phyloP scores from a whole-genome alignment of 768 basidiomycete species.

The Pisolithus sp. region DNA sequence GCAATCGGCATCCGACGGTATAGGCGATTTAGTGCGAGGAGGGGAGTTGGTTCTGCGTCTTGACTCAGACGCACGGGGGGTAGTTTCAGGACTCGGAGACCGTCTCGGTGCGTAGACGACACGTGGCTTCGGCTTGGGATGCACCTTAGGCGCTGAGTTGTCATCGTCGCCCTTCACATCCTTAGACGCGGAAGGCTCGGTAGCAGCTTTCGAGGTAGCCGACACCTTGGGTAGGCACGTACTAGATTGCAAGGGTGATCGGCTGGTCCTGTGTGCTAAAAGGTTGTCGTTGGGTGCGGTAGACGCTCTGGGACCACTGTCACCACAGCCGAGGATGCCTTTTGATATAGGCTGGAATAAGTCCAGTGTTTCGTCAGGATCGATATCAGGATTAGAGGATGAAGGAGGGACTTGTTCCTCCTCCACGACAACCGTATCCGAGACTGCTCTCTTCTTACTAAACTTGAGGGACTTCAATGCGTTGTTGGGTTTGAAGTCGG shows the following conservation, averaged over 20 bases:
- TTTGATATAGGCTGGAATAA: slow-evolving; percentile 15
- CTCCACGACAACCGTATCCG: background rate
- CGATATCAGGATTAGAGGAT: slow-evolving; percentile 11
- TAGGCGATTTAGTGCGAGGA: slow-evolving; percentile 4
- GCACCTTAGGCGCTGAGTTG: slow-evolving; percentile 2
- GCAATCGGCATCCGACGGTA: background rate
- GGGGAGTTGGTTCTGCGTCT: slow-evolving; percentile 1
- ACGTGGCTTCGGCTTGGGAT: slow-evolving; percentile 13
- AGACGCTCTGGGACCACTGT: background rate
- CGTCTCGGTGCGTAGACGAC: slow-evolving; percentile 1
- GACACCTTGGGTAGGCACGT: background rate
- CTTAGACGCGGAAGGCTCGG: background rate
- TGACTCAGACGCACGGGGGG: slow-evolving; percentile 6
- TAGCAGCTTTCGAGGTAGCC: slow-evolving; percentile 3
- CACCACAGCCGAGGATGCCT: slow-evolving; percentile 6
- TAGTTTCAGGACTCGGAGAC: slow-evolving; percentile 13
- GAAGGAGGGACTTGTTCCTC: slow-evolving; percentile 11
- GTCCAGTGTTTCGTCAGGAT: slow-evolving; percentile 17
- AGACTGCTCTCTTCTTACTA: slow-evolving; percentile 27
- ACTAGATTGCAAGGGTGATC: no score
- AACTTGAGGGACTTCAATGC: slow-evolving; percentile 20
- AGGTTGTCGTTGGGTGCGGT: background rate
- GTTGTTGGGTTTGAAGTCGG: slow-evolving; percentile 17
- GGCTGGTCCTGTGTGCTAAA: no score
- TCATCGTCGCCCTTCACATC: background rate